phyloP scores from a whole-genome alignment of 1,284 basidiomycete genomes.

The Ceratobasidium papillatum region DNA sequence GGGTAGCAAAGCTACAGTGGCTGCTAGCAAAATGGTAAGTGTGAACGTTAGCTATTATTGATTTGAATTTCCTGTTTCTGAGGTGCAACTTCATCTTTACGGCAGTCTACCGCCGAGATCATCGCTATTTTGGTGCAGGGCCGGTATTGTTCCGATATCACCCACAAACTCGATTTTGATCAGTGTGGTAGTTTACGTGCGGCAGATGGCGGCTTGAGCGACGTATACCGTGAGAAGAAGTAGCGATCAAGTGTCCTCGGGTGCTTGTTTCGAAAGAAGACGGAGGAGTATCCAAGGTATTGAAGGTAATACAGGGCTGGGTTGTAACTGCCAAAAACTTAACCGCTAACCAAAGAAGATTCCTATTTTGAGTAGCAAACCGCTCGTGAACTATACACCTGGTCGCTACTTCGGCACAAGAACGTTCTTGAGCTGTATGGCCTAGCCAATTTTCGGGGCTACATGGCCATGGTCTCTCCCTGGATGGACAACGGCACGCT shows the following conservation, averaged over 20 bases:
- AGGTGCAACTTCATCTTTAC: too few relatives aligned
- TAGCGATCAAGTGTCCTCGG: too few relatives aligned
- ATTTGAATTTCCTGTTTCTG: too few relatives aligned
- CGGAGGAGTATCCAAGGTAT: background rate
- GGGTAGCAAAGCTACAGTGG: too few relatives aligned
- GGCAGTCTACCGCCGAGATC: background rate
- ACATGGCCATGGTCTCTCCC: slow-evolving; percentile 4
- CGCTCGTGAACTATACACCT: slow-evolving; percentile 1
- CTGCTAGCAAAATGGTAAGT: too few relatives aligned
- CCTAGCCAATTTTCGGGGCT: background rate
- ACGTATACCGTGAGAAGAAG: background rate
- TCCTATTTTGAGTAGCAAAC: background rate
- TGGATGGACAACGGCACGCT: slow-evolving; percentile 29
- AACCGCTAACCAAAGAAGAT: too few relatives aligned
- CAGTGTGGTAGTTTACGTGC: background rate
- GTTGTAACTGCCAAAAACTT: too few relatives aligned
- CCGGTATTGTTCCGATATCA: slow-evolving; percentile 12
- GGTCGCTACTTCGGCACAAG: slow-evolving; percentile 9
- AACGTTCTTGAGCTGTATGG: slow-evolving; percentile 7
- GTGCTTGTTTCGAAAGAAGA: too few relatives aligned
- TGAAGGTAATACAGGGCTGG: too few relatives aligned
- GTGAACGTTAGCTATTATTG: too few relatives aligned
- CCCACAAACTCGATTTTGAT: background rate
- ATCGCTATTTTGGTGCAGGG: background rate
- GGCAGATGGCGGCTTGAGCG: background rate